Evolutionary conservation across 2,329 filamentous ascomycete genomes (phyloP), one percentile per base, ranked within the genome.

Genomic region (Xylaria sp.): DNA sequence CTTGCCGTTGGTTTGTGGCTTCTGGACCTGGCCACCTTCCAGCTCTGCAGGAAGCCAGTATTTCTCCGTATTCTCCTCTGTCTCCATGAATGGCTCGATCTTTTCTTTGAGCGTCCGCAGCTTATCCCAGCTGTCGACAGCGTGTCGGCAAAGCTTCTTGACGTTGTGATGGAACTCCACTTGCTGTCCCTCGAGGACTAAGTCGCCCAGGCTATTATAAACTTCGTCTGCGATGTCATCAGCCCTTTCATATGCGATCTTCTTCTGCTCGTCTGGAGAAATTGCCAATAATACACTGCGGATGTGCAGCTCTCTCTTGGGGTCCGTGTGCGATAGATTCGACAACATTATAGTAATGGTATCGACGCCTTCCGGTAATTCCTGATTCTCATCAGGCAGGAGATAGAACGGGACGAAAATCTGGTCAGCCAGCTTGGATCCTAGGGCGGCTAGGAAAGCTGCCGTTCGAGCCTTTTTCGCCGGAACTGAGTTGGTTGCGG

Each of bases 21-120:
- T 69, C 48, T 64, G 63, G 12, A 8, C 20, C 9, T 48, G 48
- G 18, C 13, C 32, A 10, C 44, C 13, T 15, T 72, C 63, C 2
- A 70, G 25, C 34, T 72, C 70, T 46, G 65, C 70, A 2, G 68
- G 70, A 2, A 70, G 61, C 70, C 70, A 72, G 51, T 64, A 70
- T 23, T 65, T 63, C 13, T 67, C 60, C 2, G 44, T 64, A 0
- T 72, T 54, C 8, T 64, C 68, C 0, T 58, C 34, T 1, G 67
- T 57, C 20, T 52, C 51, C 3, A 41, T 58, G 55, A 66, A 72
- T 3, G 70, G 68, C 52, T 72, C 70, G 9, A 72, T 41, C 32
- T 70, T 72, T 34, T 61, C 58, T 20, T 63, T 65, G 20, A 72
- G 65, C 10, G 60, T 20, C 1, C 68, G 68, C 13, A 72, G 28